Base-by-base conservation (phyloP, 176 grass and related monocot genomes). In the Avena eriantha region DNA sequence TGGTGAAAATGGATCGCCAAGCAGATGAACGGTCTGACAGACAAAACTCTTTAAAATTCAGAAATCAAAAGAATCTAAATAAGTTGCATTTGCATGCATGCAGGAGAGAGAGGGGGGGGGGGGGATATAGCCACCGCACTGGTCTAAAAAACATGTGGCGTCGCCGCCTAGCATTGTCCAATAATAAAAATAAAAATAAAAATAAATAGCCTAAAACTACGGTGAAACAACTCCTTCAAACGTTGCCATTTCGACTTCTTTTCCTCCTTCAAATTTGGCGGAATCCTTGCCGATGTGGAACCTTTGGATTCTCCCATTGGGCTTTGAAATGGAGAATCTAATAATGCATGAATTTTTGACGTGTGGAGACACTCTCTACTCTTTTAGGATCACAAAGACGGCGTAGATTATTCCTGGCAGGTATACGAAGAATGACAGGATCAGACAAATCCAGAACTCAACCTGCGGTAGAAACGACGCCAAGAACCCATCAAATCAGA, bases 331-430 rank as follows among this genome's bases (percentile, higher is more conserved):
- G 26, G 29, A 77, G 24, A 77, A 7, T 35, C 48, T 22, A 18
- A 41, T 22, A 18, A 41, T 23, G 13, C 49, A 55, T 3, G 51
- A 69, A n/a, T 5, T 35, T 16, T 53, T 14, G 2, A 67, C 1
- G 3, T 75, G 3, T 15, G 49, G 19, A 10, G 17, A 57, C 6
- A 57, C 6, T 56, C 50, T 35, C 51, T 79, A 79, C 1, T 73
- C 50, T 18, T 61, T 82, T 54, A 86, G 2, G 60, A 86, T 90
- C 8, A 22, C 88, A 50, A n/a, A 90, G 71, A 90, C 17, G 88
- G 88, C 83, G 17, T 90, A 90, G 71, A 90, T 16, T 71, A 86
- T 82, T 34, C 88, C 89, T 14, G 81, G 89, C 4, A 83, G 12
- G 23, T 84, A 90, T 2, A 12, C 89, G 2, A 87, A 59, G 1